These are phyloP conservation scores for Leccinum subgranulosum DNA, from an alignment of 768 basidiomycete species.

Conservation along the genomic window DNA sequence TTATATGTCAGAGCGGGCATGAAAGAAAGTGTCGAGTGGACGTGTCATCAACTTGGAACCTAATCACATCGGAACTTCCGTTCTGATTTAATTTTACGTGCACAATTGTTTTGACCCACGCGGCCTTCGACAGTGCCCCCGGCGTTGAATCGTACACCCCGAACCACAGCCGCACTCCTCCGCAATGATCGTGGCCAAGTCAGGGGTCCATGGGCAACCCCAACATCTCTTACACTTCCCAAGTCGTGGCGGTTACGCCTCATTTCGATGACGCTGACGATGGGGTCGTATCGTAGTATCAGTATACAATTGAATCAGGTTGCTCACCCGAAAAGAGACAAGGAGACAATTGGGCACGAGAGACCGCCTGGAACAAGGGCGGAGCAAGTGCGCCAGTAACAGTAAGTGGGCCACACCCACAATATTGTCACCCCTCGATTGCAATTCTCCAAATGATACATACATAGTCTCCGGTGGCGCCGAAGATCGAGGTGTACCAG, in stretches of 20 bases:
- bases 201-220: not conserved
- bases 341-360: not conserved
- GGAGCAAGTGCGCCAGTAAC: slow-evolving; percentile 4
- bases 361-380: slow-evolving; percentile 4
- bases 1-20: not conserved
- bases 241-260: not conserved
- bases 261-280: not conserved
- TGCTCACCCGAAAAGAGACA: not conserved
- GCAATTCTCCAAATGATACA: not conserved
- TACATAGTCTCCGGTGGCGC: slow-evolving; percentile 2
- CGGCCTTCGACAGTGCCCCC: not conserved
- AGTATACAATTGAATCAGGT: not conserved
- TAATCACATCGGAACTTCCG: not conserved
- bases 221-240: not conserved
- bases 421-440: not conserved
- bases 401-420: too few species aligned
- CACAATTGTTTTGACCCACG: not conserved
- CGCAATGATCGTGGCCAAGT: slow-evolving; percentile 25
- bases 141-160: not conserved
- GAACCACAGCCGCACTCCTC: slow-evolving; percentile 1
- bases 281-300: not conserved
- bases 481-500: not conserved
- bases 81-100: not conserved
- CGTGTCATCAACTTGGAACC: not conserved
- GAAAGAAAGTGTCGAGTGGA: not conserved